phyloP scores from a whole-genome alignment of 129 eudicot genomes.

The Ambrosia trifida region DNA sequence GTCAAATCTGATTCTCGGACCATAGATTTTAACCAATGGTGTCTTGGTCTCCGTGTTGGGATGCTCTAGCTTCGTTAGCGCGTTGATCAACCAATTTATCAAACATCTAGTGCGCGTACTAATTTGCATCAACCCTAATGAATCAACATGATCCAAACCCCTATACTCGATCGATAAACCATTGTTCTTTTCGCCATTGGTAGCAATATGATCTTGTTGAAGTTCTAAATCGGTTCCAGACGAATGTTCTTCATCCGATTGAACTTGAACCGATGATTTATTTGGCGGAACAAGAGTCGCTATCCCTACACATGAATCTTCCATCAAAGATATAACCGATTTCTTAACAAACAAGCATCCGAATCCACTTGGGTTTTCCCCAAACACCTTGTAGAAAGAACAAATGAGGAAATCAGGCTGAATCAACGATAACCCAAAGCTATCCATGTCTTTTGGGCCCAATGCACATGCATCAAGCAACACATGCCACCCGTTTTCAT shows the following conservation, averaged over 20 bases:
- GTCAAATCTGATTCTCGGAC: conserved; percentile 69
- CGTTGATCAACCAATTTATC: conserved; percentile 75
- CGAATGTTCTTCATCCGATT: conserved; percentile 42
- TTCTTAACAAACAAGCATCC: conserved; percentile 81
- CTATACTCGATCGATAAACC: conserved; percentile 43
- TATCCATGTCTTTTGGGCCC: conserved; percentile 90
- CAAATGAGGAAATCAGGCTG: conserved; percentile 80
- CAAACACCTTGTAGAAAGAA: conserved; percentile 87
- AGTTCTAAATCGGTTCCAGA: conserved; percentile 52
- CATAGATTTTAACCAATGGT: conserved; percentile 69
- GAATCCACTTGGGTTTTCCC: conserved; percentile 90
- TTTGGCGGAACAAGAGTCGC: conserved; percentile 52
- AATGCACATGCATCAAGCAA: conserved; percentile 87
- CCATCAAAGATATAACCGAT: conserved; percentile 51
- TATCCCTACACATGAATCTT: conserved; percentile 55
- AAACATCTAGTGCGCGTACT: conserved; percentile 70
- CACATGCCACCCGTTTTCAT: conserved; percentile 91
- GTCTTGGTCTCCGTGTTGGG: conserved; percentile 57
- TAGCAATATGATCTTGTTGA: conserved; percentile 28
- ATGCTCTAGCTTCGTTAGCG: conserved; percentile 66
- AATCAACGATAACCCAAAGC: conserved; percentile 76
- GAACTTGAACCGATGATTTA: conserved; percentile 31
- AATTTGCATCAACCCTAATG: conserved; percentile 60
- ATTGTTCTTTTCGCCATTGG: conserved; percentile 14
- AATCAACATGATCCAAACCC: conserved; percentile 77